These are phyloP conservation scores for Solanum etuberosum DNA, from an alignment of 257 asterid species.

Conservation along the genomic window DNA sequence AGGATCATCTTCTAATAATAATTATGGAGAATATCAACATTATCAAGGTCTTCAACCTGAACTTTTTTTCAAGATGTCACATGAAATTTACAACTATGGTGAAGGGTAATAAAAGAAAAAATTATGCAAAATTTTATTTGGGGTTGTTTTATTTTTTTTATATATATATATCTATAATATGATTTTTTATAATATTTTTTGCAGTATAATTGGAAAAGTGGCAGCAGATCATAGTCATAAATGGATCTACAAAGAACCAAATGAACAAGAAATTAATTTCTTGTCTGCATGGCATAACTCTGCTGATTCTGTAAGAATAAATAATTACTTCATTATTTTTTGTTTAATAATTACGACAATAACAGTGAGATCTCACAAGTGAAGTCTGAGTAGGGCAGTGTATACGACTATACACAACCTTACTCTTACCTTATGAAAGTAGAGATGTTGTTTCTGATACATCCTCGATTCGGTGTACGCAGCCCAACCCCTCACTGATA, in stretches of 20 bases:
- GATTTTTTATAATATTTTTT: neutral
- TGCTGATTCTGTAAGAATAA: slow-evolving; percentile 71
- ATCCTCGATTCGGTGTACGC: accelerated
- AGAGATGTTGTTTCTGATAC: neutral
- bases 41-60: slow-evolving; percentile 88
- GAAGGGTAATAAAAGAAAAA: slow-evolving; percentile 56
- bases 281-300: slow-evolving; percentile 98
- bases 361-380: neutral
- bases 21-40: slow-evolving; percentile 41
- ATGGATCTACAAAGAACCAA: slow-evolving; percentile 93
- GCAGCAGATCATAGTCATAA: slow-evolving; percentile 99
- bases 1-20: slow-evolving; percentile 30
- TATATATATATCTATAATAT: no score
- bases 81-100: slow-evolving; percentile 98
- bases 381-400: neutral
- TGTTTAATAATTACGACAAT: neutral
- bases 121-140: neutral
- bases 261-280: slow-evolving; percentile 90
- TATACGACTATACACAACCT: neutral
- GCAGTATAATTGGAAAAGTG: slow-evolving; percentile 89
- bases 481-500: neutral
- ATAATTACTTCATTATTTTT: neutral
- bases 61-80: slow-evolving; percentile 98
- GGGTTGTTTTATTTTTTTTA: neutral
- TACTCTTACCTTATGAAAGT: neutral